These are phyloP conservation scores for Malus orientalis DNA, from an alignment of 306 rosid species.

Conservation along the genomic window DNA sequence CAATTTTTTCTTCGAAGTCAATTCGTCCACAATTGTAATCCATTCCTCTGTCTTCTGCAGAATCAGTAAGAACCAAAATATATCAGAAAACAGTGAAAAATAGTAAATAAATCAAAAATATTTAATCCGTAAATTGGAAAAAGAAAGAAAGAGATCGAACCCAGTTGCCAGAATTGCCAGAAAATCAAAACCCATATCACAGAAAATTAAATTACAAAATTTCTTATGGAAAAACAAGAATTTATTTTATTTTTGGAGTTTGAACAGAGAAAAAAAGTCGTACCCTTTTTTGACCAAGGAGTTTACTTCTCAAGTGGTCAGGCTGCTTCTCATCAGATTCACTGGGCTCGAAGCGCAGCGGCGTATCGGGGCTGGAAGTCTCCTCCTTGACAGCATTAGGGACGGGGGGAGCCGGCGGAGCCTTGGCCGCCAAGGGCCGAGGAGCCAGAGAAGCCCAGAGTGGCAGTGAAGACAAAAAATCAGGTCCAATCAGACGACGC, in stretches of 20 bases:
- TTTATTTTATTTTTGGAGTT: too few relatives aligned
- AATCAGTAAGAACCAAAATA: background rate
- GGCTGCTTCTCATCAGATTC: slow-evolving; percentile 48
- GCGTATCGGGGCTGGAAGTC: slow-evolving; percentile 44
- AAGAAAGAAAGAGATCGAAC: background rate
- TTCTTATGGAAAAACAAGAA: background rate
- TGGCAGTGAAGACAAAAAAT: background rate
- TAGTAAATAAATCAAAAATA: background rate
- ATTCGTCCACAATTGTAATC: slow-evolving; percentile 17
- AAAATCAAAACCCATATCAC: background rate
- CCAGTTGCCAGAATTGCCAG: background rate
- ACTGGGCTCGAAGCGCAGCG: slow-evolving; percentile 39
- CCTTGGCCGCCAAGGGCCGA: background rate
- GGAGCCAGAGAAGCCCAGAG: background rate
- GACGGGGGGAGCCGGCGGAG: background rate
- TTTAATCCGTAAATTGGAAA: background rate
- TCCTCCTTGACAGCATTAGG: slow-evolving; percentile 9
- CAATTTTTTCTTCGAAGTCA: slow-evolving; percentile 12
- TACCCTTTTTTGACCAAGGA: slow-evolving; percentile 35
- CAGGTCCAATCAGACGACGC: background rate
- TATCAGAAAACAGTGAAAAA: background rate
- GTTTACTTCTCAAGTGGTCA: slow-evolving; percentile 10
- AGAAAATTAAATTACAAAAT: background rate
- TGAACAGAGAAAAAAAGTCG: background rate
- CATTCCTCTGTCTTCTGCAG: slow-evolving; percentile 37